Evolutionary conservation across 768 basidiomycete genomes (phyloP).

Genomic region (Hemileccinum impolitum): DNA sequence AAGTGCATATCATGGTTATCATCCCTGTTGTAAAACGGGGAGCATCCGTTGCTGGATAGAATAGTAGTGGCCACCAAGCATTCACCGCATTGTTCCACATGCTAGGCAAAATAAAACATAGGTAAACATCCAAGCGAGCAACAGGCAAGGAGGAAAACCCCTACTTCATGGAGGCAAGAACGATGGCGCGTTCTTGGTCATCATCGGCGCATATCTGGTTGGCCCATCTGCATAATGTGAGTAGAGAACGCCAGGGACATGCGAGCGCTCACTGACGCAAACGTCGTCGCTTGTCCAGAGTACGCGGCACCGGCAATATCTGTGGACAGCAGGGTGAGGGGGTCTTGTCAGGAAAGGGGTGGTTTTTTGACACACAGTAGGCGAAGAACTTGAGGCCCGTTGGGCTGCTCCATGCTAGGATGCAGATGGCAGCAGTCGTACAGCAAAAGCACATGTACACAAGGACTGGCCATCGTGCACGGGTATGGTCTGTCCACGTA

Average conservation of each 20-base stretch:
- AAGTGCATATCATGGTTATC: slow-evolving; percentile 63
- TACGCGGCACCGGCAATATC: slow-evolving; percentile 65
- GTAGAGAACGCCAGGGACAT: background rate
- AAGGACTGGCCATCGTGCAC: slow-evolving; percentile 59
- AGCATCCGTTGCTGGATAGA: slow-evolving; percentile 72
- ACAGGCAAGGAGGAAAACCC: slow-evolving; percentile 2
- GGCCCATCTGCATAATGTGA: slow-evolving; percentile 53
- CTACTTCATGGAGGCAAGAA: slow-evolving; percentile 76
- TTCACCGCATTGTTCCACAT: slow-evolving; percentile 71
- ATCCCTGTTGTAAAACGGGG: slow-evolving; percentile 65
- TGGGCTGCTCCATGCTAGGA: slow-evolving; percentile 60
- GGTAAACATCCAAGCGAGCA: background rate
- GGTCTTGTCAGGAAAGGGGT: background rate
- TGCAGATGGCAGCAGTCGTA: slow-evolving; percentile 51
- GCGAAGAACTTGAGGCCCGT: slow-evolving; percentile 70
- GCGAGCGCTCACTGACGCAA: slow-evolving; percentile 45
- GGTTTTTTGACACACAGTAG: slow-evolving; percentile 48
- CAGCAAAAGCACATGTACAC: slow-evolving; percentile 59
- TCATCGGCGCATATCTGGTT: slow-evolving; percentile 74
- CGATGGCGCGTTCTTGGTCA: slow-evolving; percentile 63
- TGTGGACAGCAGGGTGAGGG: slow-evolving; percentile 15
- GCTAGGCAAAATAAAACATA: slow-evolving; percentile 27
- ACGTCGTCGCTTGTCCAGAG: slow-evolving; percentile 73
- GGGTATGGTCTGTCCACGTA: slow-evolving; percentile 58
- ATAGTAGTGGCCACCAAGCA: slow-evolving; percentile 68